phyloP scores from a whole-genome alignment of 1,284 basidiomycete genomes.

The Apiotrichum laibachii region DNA sequence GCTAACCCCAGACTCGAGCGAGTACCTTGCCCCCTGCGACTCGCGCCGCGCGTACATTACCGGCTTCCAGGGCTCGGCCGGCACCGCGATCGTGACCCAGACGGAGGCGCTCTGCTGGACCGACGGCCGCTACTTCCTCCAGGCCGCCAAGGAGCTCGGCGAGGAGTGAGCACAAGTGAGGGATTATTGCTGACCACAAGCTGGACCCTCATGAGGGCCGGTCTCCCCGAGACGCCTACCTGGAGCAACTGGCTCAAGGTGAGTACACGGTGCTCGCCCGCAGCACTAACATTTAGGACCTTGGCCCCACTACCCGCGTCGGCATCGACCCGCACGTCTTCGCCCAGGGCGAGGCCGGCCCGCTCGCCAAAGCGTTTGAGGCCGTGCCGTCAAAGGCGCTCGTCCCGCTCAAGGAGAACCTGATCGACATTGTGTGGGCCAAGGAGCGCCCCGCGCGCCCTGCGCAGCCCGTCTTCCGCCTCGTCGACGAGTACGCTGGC shows the following conservation, averaged over 20 bases:
- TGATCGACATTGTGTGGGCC: slow-evolving; percentile 78
- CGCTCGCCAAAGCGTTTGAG: slow-evolving; percentile 30
- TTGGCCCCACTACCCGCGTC: slow-evolving; percentile 63
- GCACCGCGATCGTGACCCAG: slow-evolving; percentile 74
- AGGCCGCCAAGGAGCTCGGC: slow-evolving; percentile 86
- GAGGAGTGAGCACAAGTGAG: slow-evolving; percentile 53
- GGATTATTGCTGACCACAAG: slow-evolving; percentile 53
- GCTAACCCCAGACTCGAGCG: slow-evolving; percentile 68
- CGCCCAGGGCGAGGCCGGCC: slow-evolving; percentile 58
- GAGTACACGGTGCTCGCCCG: slow-evolving; percentile 4
- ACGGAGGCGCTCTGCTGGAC: slow-evolving; percentile 64
- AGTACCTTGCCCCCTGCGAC: slow-evolving; percentile 83
- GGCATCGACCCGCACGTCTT: slow-evolving; percentile 80
- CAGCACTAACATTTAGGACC: slow-evolving; percentile 54
- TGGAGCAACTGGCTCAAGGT: slow-evolving; percentile 83
- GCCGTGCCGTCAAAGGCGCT: slow-evolving; percentile 56
- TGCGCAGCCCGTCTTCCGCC: slow-evolving; percentile 65
- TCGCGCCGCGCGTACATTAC: slow-evolving; percentile 81
- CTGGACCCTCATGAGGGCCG: slow-evolving; percentile 92
- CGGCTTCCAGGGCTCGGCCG: slow-evolving; percentile 90
- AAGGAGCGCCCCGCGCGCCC: slow-evolving; percentile 64
- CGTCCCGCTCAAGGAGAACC: slow-evolving; percentile 66
- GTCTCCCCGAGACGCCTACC: slow-evolving; percentile 77
- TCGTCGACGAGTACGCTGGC: slow-evolving; percentile 65
- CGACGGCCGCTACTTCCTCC: slow-evolving; percentile 90